Percentiles rank a stretch among this genome's conserved stretches.
These are phyloP conservation scores for Pterulicium gracile DNA, from an alignment of 1,284 basidiomycete species.

Conservation along the genomic window DNA sequence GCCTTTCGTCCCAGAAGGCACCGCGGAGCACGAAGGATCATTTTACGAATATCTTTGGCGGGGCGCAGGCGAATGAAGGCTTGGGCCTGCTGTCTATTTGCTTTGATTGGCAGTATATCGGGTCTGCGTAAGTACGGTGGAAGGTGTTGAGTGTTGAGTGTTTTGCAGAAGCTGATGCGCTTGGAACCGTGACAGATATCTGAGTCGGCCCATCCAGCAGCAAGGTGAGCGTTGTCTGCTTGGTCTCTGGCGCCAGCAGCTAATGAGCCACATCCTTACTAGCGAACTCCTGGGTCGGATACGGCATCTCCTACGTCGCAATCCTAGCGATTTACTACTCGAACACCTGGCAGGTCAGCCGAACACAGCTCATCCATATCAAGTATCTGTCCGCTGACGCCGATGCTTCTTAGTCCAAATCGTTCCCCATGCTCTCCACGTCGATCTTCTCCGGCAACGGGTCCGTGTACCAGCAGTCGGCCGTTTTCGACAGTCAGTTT, in stretches of 20 bases:
- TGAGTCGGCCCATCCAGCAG: slow-evolving; percentile 40
- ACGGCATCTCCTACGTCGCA: slow-evolving; percentile 39
- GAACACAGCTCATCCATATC: neutral
- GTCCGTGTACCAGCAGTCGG: slow-evolving; percentile 40
- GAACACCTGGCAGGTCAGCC: slow-evolving; percentile 43
- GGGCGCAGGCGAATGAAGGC: slow-evolving; percentile 52
- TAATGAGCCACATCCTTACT: slow-evolving; percentile 10
- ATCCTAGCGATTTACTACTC: slow-evolving; percentile 50
- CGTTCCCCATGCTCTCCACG: slow-evolving; percentile 53
- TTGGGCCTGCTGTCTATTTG: slow-evolving; percentile 44
- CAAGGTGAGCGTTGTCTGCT: slow-evolving; percentile 40
- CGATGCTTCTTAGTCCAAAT: slow-evolving; percentile 26
- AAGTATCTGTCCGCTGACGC: no score
- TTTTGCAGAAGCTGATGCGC: no score
- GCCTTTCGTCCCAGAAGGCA: slow-evolving; percentile 40
- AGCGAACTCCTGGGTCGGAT: slow-evolving; percentile 51
- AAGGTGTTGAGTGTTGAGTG: no score
- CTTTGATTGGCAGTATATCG: slow-evolving; percentile 57
- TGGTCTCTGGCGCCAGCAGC: no score
- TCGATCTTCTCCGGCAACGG: slow-evolving; percentile 50
- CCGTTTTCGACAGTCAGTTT: slow-evolving; percentile 41
- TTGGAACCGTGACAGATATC: slow-evolving; percentile 15
- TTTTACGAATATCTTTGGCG: slow-evolving; percentile 56
- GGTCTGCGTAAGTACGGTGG: no score
- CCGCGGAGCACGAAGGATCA: slow-evolving; percentile 28